Evolutionary conservation across 768 basidiomycete genomes (phyloP).

Genomic region (Panellus pusillus): DNA sequence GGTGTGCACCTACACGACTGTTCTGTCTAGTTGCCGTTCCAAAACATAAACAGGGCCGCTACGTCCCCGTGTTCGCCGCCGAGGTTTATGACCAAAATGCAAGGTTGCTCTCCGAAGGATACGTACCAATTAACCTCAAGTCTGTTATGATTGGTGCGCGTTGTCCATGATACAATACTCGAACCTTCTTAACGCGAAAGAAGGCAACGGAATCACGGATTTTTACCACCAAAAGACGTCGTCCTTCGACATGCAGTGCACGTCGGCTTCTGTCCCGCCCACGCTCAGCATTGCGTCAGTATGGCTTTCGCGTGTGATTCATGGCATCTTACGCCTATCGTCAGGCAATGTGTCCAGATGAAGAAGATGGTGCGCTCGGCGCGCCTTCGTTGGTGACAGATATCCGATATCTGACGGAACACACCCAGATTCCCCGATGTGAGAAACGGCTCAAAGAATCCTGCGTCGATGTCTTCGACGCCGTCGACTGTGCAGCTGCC

Average conservation of each 20-base stretch:
- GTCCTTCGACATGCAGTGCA: conserved; percentile 45
- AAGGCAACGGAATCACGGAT: conserved; percentile 42
- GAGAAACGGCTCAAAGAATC: conserved; percentile 51
- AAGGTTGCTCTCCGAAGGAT: conserved; percentile 38
- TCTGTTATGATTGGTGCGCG: conserved; percentile 49
- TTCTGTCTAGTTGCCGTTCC: neutral
- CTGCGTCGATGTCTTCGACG: conserved; percentile 69
- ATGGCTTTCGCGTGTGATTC: too few species aligned
- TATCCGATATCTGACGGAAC: conserved; percentile 36
- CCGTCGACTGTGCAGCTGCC: conserved; percentile 66
- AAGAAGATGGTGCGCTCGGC: conserved; percentile 42
- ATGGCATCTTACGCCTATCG: too few species aligned
- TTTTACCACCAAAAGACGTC: neutral
- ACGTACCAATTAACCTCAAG: conserved; percentile 48
- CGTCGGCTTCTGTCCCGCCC: conserved; percentile 27
- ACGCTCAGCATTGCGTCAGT: too few species aligned
- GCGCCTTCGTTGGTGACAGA: conserved; percentile 26
- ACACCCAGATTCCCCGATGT: conserved; percentile 63
- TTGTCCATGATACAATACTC: neutral
- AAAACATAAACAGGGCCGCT: conserved; percentile 40
- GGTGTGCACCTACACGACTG: conserved; percentile 28
- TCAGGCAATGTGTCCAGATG: conserved; percentile 41
- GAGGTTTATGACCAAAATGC: conserved; percentile 50
- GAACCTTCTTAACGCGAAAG: neutral
- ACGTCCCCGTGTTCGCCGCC: conserved; percentile 51